Conservation (phyloP, 768 basidiomycete genomes). For the Polyporus arcularius region DNA sequence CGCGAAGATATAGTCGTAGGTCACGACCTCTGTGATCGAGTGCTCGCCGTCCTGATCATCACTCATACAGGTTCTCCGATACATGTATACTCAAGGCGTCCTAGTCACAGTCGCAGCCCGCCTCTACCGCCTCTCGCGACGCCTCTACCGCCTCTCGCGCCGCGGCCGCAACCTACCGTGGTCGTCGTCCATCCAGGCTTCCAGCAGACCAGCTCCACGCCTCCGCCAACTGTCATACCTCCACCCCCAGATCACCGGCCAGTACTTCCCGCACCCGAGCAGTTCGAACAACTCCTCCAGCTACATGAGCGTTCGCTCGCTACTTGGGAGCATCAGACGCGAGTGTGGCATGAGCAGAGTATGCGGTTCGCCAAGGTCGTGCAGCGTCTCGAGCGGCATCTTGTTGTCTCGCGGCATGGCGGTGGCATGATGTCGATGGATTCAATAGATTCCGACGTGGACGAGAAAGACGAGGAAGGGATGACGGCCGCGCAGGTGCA, state of each 20-base stretch:
- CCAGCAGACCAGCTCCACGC: neutral
- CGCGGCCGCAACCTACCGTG: too few relatives aligned
- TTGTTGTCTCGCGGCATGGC: neutral
- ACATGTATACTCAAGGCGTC: too few relatives aligned
- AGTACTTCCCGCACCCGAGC: neutral
- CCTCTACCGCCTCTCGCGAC: too few relatives aligned
- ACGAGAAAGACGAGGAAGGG: neutral
- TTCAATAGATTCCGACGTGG: neutral
- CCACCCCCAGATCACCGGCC: neutral
- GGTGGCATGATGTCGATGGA: neutral
- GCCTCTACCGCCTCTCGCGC: too few relatives aligned
- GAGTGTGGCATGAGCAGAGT: neutral
- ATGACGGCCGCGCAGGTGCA: neutral
- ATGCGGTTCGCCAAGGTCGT: neutral
- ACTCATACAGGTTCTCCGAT: too few relatives aligned
- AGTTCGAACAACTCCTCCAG: neutral
- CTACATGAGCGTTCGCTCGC: neutral
- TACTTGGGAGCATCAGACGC: neutral
- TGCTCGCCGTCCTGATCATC: too few relatives aligned
- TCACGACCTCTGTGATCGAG: too few relatives aligned
- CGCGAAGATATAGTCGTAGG: too few relatives aligned
- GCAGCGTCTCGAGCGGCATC: conserved; percentile 4
- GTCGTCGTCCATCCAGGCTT: too few relatives aligned
- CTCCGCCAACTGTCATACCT: neutral
- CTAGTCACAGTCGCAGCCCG: too few relatives aligned